A percentile compares a stretch with the other conserved stretches of the same genome.
Evolutionary conservation across 371 early-diverging fungal species (phyloP).

Genomic region (Encephalitozoon romaleae): DNA sequence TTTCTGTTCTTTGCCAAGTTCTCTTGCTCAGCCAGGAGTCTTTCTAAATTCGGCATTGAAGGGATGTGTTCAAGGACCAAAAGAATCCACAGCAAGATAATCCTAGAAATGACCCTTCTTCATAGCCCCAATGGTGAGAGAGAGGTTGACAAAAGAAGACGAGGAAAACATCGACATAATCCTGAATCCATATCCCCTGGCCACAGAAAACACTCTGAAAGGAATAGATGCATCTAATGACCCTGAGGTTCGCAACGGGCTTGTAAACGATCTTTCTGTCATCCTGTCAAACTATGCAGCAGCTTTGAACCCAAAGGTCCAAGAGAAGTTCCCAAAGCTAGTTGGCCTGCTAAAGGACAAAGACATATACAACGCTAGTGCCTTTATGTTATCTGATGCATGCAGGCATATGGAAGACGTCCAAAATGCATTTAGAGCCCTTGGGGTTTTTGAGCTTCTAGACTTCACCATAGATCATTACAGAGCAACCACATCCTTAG

Average conservation of each 20-base stretch:
- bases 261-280: slow-evolving; percentile 1
- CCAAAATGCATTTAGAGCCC: slow-evolving; percentile 14
- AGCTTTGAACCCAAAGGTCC: background rate
- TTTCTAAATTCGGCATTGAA: slow-evolving; percentile 12
- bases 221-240: background rate
- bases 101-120: background rate
- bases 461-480: slow-evolving; percentile 8
- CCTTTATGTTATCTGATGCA: slow-evolving; percentile 1
- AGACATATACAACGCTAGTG: slow-evolving; percentile 2
- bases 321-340: slow-evolving; percentile 1
- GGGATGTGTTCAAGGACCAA: background rate
- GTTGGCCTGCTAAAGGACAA: background rate
- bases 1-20: slow-evolving; percentile 34
- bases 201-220: slow-evolving; percentile 15
- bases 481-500: slow-evolving; percentile 1
- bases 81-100: background rate
- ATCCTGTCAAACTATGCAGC: slow-evolving; percentile 9
- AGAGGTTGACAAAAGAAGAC: background rate
- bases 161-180: slow-evolving; percentile 22
- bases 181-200: slow-evolving; percentile 18
- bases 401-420: slow-evolving; percentile 6
- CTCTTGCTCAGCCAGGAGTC: slow-evolving; percentile 33
- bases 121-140: background rate
- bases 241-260: background rate
- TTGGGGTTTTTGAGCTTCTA: slow-evolving; percentile 10